Percentiles rank a stretch among this genome's conserved stretches.
Evolutionary conservation across 164 flowering plant species (phyloP).

Genomic region (Echeveria elegans): DNA sequence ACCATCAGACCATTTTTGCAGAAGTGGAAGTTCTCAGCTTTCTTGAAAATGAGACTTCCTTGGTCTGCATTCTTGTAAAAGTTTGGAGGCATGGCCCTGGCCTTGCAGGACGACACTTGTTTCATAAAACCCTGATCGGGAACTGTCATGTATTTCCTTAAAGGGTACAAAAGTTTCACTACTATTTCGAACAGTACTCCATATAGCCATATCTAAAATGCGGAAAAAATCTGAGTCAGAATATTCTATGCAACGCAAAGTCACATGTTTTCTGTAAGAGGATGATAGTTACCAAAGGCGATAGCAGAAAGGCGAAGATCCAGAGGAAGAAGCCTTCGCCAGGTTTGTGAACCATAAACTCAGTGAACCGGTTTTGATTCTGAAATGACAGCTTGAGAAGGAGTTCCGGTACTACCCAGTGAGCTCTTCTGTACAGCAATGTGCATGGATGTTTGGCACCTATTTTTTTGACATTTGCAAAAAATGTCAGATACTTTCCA

Average conservation of each 20-base stretch:
- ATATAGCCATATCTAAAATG: constrained; percentile 28
- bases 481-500: not conserved
- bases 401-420: constrained; percentile 26
- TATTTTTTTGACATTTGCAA: constrained; percentile 4
- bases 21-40: constrained; percentile 22
- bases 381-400: not conserved
- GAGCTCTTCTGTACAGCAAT: constrained; percentile 22
- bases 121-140: constrained; percentile 27
- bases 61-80: constrained; percentile 24
- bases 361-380: constrained; percentile 19
- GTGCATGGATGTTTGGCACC: constrained; percentile 30
- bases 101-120: constrained; percentile 23
- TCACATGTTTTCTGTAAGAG: not conserved
- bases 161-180: constrained; percentile 24
- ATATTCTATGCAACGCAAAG: not conserved
- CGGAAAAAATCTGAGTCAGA: not conserved
- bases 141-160: constrained; percentile 26
- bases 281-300: constrained; percentile 26
- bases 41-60: constrained; percentile 35
- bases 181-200: constrained; percentile 27
- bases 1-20: constrained; percentile 23
- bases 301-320: constrained; percentile 22
- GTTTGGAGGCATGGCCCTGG: constrained; percentile 17
- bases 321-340: constrained; percentile 18
- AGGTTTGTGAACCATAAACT: constrained; percentile 23